Evolutionary conservation across 805 yeast genomes (phyloP).

Genomic region (Tetrapisispora taiwanensis): DNA sequence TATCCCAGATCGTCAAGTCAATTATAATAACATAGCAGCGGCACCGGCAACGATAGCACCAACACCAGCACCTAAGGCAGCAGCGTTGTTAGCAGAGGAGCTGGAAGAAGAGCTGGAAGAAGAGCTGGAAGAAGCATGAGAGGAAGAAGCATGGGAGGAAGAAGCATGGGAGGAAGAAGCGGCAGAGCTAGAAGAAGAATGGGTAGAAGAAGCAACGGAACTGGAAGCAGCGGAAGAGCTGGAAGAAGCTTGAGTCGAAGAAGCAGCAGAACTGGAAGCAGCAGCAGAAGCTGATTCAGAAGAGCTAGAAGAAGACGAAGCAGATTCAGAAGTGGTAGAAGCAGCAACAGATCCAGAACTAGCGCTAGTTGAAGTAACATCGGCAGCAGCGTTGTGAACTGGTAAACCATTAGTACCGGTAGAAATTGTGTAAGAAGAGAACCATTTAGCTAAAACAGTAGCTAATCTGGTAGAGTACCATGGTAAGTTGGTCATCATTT

Average conservation of each 20-base stretch:
- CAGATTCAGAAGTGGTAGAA: conserved; percentile 3
- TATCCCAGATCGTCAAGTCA: not conserved
- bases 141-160: not conserved
- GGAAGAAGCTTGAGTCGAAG: conserved; percentile 3
- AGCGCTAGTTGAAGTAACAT: conserved; percentile 5
- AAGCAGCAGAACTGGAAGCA: conserved; percentile 6
- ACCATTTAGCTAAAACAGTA: conserved; percentile 13
- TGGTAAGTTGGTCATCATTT: conserved; percentile 28
- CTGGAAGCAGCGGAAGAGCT: conserved; percentile 7
- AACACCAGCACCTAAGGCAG: conserved; percentile 2
- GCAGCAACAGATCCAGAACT: conserved; percentile 5
- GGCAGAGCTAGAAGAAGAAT: conserved; percentile 1
- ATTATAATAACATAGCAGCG: conserved; percentile 4
- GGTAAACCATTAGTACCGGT: conserved; percentile 8
- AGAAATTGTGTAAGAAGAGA: conserved; percentile 9
- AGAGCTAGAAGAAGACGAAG: conserved; percentile 6
- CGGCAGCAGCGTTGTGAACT: conserved; percentile 2
- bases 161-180: not conserved
- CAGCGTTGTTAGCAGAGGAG: conserved; percentile 1
- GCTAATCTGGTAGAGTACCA: conserved; percentile 28
- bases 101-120: conserved; percentile 2
- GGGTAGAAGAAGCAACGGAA: not conserved
- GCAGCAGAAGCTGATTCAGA: conserved; percentile 2
- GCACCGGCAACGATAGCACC: conserved; percentile 4
- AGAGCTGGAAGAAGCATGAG: not conserved